Evolutionary conservation across 352 stramenopile species (phyloP).

Genomic region (Thalassiosira mediterranea): DNA sequence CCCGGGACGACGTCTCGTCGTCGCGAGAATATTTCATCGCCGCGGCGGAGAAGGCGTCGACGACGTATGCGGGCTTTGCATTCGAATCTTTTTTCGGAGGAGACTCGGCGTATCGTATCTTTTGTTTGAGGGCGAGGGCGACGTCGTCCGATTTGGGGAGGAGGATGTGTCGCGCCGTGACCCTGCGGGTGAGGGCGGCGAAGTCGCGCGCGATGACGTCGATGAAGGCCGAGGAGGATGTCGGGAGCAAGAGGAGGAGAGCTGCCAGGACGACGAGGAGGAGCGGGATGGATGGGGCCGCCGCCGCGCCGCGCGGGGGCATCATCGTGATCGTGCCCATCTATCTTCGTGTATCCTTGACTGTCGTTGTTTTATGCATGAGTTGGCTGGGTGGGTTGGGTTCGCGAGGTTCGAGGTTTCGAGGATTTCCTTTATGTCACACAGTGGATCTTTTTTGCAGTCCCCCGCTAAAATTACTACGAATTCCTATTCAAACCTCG

Average conservation of each 20-base stretch:
- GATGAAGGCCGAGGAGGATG: constrained; percentile 8
- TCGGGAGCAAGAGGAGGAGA: not conserved
- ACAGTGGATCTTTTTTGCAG: too few relatives aligned
- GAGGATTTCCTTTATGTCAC: too few relatives aligned
- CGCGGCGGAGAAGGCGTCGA: constrained; percentile 63
- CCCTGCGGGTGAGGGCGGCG: constrained; percentile 55
- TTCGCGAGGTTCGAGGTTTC: too few relatives aligned
- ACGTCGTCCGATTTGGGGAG: constrained; percentile 49
- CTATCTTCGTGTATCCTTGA: too few relatives aligned
- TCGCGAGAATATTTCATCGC: constrained; percentile 63
- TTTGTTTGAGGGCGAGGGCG: constrained; percentile 53
- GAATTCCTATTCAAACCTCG: too few relatives aligned
- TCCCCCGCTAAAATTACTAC: too few relatives aligned
- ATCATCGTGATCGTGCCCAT: not conserved
- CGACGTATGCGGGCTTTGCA: constrained; percentile 44
- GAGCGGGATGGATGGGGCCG: too few relatives aligned
- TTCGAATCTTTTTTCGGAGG: constrained; percentile 13
- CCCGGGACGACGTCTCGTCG: constrained; percentile 53
- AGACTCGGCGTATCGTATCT: constrained; percentile 45
- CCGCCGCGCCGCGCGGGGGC: not conserved
- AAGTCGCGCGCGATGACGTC: constrained; percentile 43
- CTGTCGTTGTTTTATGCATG: too few relatives aligned
- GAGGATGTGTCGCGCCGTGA: constrained; percentile 64
- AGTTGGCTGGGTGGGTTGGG: too few relatives aligned
- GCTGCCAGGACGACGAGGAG: not conserved